Percentiles rank a stretch among this genome's conserved stretches.
phyloP scores from a whole-genome alignment of 1,284 basidiomycete species.

The Sporisorium sorghi region DNA sequence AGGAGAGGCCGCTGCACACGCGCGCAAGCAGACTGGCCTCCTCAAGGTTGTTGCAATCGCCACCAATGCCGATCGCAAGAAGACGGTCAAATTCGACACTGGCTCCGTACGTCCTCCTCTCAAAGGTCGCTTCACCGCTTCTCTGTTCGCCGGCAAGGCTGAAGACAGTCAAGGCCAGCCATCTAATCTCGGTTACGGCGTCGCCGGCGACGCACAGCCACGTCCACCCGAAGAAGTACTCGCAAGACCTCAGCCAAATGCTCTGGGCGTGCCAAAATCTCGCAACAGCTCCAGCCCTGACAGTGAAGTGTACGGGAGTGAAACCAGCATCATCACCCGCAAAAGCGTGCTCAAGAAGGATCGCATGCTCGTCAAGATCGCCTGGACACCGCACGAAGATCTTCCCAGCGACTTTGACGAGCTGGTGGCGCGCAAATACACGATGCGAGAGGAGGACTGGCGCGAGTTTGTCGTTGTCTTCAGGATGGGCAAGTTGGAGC shows the following conservation, averaged over 20 bases:
- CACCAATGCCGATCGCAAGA: constrained; percentile 22
- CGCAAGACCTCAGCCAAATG: constrained; percentile 43
- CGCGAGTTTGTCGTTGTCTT: constrained; percentile 83
- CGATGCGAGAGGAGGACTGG: constrained; percentile 78
- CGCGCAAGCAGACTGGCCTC: constrained; percentile 3
- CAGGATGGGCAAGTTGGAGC: constrained; percentile 78
- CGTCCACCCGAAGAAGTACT: constrained; percentile 59
- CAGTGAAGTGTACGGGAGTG: constrained; percentile 16
- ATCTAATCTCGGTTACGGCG: not conserved
- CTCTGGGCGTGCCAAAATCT: not conserved
- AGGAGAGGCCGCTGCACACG: not conserved
- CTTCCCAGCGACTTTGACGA: constrained; percentile 78
- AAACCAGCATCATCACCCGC: constrained; percentile 40
- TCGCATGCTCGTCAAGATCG: constrained; percentile 83
- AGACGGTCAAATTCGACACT: constrained; percentile 54
- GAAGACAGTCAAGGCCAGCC: constrained; percentile 1
- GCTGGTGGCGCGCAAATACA: constrained; percentile 72
- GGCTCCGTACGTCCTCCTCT: constrained; percentile 19
- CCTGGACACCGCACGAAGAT: constrained; percentile 74
- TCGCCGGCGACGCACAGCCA: constrained; percentile 51
- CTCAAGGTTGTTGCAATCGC: constrained; percentile 21
- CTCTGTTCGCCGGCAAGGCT: constrained; percentile 41
- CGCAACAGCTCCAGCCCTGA: constrained; percentile 4
- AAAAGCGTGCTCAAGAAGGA: constrained; percentile 73
- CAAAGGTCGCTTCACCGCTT: constrained; percentile 35